Conservation (phyloP, 1,139 yeast species). For the Nadsonia starkeyi-henricii region DNA sequence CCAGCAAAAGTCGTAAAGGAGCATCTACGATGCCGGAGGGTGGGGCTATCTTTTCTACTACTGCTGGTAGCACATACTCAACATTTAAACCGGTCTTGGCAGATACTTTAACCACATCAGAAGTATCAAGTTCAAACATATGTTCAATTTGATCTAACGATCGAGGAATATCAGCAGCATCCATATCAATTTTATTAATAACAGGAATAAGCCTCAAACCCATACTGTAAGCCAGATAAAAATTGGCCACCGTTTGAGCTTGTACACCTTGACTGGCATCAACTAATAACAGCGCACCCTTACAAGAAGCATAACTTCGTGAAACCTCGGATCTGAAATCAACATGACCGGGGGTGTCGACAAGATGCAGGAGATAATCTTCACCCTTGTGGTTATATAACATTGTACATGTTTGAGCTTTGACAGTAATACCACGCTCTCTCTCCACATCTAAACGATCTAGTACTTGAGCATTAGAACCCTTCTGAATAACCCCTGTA, state of each 20-base stretch:
- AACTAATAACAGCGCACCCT: constrained; percentile 79
- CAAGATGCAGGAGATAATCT: constrained; percentile 76
- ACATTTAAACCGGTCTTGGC: constrained; percentile 86
- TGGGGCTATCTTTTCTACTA: constrained; percentile 63
- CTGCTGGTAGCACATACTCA: constrained; percentile 59
- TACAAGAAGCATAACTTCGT: constrained; percentile 88
- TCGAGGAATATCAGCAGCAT: constrained; percentile 69
- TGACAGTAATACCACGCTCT: constrained; percentile 91
- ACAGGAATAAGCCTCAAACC: constrained; percentile 75
- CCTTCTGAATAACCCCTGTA: constrained; percentile 77
- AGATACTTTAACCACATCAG: constrained; percentile 73
- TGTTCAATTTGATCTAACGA: constrained; percentile 74
- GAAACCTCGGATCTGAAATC: constrained; percentile 92
- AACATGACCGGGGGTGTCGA: constrained; percentile 97
- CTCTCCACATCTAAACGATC: constrained; percentile 91
- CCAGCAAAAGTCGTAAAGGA: constrained; percentile 67
- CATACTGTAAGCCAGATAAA: constrained; percentile 77
- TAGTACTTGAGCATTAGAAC: constrained; percentile 70
- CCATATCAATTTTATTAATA: constrained; percentile 82
- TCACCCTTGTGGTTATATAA: constrained; percentile 54
- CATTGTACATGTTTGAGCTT: constrained; percentile 96
- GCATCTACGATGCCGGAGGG: constrained; percentile 41
- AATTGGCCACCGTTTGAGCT: constrained; percentile 96
- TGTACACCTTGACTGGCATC: constrained; percentile 96
- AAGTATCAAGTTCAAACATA: constrained; percentile 65